Base-by-base conservation (phyloP, 139 green algal species). In the Chlorella sorokiniana region DNA sequence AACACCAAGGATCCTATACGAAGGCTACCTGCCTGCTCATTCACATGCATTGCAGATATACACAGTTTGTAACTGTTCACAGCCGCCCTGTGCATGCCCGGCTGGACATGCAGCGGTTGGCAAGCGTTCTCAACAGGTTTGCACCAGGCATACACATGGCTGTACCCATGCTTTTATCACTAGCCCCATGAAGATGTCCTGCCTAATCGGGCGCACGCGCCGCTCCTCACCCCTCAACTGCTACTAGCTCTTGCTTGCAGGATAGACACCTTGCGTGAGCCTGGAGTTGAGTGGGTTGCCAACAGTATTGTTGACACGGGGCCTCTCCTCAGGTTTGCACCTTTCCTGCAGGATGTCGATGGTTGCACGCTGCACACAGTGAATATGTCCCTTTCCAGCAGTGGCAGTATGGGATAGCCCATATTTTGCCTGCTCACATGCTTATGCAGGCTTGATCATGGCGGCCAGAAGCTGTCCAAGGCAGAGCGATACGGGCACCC, bases 71-170 rank as follows among this genome's bases (percentile, higher is more conserved):
- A 3, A 61, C 83, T 29, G 5, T 91, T 6, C 69, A 83, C 54
- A 88, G 76, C 69, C 81, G 92, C 6, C 82, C 87, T 0, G 89
- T 92, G 41, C 86, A 72, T 78, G 87, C 91, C 9, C 86, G 91
- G 0, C 67, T 95, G 1, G 89, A 93, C 76, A 80, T 94, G 71
- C 69, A 20, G 4, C 86, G 88, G 0, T 88, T 95, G 29, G 91
- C 89, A 4, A 69, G 52, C 0, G 67, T 56, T 0, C 89, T 95
- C 33, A 94, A 95, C 82, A 59, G 70, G 70, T 76, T 38, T 16
- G 61, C 25, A 10, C 61, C 8, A 33, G 61, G 4, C 25, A 33
- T 2, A 16, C 61, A 4, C 33, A 42, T 10, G n/a, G 61, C 61
- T 38, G 29, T 10, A 10, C 61, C 4, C 23, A 7, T 31, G 29